These are phyloP conservation scores for Akebia trifoliata DNA, from an alignment of 164 flowering plant species.

Conservation along the genomic window DNA sequence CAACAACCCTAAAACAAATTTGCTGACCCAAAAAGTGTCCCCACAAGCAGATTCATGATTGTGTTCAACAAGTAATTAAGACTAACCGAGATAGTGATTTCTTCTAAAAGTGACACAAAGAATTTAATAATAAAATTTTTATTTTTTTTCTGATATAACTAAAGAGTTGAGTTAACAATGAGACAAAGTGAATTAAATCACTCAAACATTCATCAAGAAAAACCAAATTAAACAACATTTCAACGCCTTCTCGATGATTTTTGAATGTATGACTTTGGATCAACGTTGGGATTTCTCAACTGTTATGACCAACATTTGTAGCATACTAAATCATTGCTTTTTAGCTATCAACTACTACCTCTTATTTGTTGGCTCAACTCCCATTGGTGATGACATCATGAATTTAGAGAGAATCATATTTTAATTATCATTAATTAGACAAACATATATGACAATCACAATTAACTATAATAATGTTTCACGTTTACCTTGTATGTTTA, in stretches of 20 bases:
- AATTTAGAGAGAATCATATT: background rate
- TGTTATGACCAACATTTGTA: background rate
- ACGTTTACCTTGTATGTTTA: background rate
- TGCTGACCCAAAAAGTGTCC: no score
- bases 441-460: background rate
- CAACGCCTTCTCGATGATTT: background rate
- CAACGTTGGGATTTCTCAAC: background rate
- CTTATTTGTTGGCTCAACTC: background rate
- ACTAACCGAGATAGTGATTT: no score
- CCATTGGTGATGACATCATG: background rate
- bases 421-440: background rate
- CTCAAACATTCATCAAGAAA: no score
- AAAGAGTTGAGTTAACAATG: no score
- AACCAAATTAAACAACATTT: background rate
- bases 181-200: no score
- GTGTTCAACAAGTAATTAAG: no score
- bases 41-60: no score
- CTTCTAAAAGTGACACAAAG: no score
- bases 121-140: no score
- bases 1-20: background rate
- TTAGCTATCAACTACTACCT: background rate
- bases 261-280: background rate
- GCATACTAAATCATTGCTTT: background rate
- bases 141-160: no score
- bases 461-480: background rate